A percentile compares a stretch with the other conserved stretches of the same genome.
Evolutionary conservation across 495 filamentous ascomycete genomes (phyloP).

Genomic region (Aspergillus avenaceus): DNA sequence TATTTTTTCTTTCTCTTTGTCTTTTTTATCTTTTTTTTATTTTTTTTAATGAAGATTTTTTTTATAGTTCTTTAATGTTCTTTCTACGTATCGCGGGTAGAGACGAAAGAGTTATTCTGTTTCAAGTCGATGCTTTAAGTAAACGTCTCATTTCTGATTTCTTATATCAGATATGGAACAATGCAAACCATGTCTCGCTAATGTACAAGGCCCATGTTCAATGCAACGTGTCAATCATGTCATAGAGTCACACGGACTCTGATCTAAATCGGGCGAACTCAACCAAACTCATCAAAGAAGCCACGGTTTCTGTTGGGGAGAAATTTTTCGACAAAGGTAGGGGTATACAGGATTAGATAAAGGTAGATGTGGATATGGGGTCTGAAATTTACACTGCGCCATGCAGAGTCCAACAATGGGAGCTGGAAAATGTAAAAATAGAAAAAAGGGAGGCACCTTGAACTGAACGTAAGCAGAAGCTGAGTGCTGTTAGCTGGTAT

Average conservation of each 20-base stretch:
- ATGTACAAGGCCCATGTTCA: conserved; percentile 1
- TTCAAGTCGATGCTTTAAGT: not conserved
- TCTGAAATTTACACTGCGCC: too few relatives aligned
- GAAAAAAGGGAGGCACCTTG: not conserved
- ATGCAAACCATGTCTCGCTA: not conserved
- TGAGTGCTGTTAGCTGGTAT: conserved; percentile 2
- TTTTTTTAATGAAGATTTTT: not conserved
- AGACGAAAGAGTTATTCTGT: not conserved
- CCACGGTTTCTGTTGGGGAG: too few relatives aligned
- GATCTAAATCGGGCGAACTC: too few relatives aligned
- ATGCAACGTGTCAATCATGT: conserved; percentile 4
- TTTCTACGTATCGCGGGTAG: not conserved
- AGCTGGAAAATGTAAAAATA: too few relatives aligned
- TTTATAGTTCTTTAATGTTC: not conserved
- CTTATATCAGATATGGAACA: too few relatives aligned
- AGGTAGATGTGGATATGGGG: not conserved
- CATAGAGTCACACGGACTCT: not conserved
- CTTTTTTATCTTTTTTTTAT: not conserved
- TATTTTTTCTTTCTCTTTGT: not conserved
- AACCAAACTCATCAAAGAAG: too few relatives aligned
- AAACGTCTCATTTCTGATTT: too few relatives aligned
- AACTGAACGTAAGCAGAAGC: not conserved
- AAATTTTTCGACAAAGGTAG: too few relatives aligned
- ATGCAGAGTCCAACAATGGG: too few relatives aligned
- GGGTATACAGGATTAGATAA: not conserved